These are phyloP conservation scores for Dioscorea zingiberensis DNA, from an alignment of 106 monocot species.

Conservation along the genomic window DNA sequence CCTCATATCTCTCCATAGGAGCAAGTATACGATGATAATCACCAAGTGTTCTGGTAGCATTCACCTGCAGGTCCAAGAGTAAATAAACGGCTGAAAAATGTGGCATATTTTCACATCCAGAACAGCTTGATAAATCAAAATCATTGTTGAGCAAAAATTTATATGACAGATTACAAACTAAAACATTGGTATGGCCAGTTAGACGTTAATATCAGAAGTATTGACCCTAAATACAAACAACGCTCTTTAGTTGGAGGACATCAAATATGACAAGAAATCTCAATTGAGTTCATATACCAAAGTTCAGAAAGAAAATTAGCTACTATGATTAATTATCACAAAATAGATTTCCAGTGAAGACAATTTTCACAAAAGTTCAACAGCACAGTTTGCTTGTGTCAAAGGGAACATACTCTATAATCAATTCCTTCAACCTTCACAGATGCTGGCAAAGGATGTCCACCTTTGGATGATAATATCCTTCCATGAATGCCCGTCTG, in stretches of 20 bases:
- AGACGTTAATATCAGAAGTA: background rate
- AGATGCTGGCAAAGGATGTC: constrained; percentile 72
- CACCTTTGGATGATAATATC: constrained; percentile 66
- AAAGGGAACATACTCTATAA: constrained; percentile 43
- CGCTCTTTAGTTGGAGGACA: background rate
- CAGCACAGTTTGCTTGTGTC: too few species aligned
- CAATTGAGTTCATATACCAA: too few species aligned
- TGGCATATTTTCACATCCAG: background rate
- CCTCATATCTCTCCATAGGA: constrained; percentile 73
- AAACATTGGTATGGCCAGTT: too few species aligned
- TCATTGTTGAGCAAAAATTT: background rate
- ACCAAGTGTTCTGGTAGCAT: constrained; percentile 56
- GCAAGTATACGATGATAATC: constrained; percentile 85
- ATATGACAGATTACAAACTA: background rate
- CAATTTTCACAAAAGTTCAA: constrained; percentile 1
- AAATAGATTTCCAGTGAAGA: too few species aligned
- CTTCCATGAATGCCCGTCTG: constrained; percentile 90
- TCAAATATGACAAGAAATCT: too few species aligned
- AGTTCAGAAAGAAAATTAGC: too few species aligned
- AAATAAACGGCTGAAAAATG: background rate
- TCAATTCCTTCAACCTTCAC: constrained; percentile 64
- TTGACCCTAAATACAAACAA: background rate
- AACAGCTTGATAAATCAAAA: background rate
- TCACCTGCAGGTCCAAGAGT: constrained; percentile 36
- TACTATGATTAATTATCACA: too few species aligned